Percentiles rank a stretch among this genome's conserved stretches.
These are phyloP conservation scores for Fraxinus velutina DNA, from an alignment of 305 asterid species.

Conservation along the genomic window DNA sequence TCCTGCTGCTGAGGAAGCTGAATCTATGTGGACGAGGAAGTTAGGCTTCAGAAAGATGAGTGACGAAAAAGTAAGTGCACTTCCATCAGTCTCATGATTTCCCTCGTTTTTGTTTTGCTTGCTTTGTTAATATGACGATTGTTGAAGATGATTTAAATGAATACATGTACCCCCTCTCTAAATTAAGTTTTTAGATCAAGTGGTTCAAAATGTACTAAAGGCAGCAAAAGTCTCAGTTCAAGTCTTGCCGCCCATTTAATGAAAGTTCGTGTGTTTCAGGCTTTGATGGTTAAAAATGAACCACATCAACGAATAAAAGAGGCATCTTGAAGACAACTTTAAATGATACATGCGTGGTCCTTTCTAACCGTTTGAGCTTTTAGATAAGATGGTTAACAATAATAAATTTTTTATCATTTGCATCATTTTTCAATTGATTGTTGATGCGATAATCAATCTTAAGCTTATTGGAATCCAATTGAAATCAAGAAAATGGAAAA, in stretches of 20 bases:
- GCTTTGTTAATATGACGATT: neutral
- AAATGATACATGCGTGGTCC: neutral
- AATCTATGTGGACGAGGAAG: conserved; percentile 90
- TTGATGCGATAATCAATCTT: neutral
- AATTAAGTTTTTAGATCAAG: neutral
- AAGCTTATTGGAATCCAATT: neutral
- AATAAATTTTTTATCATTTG: neutral
- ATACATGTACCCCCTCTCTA: neutral
- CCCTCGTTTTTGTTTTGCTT: neutral
- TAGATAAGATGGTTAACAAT: neutral
- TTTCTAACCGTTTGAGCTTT: neutral
- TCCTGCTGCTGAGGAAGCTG: conserved; percentile 99
- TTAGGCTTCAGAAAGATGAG: conserved; percentile 82
- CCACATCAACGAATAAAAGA: neutral
- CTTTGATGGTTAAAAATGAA: neutral
- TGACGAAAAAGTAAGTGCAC: conserved; percentile 66
- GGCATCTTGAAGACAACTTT: neutral
- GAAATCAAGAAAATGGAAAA: neutral
- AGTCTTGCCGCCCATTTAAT: neutral
- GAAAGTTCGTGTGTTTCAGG: neutral
- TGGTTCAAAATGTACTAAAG: neutral
- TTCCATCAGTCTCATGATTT: neutral
- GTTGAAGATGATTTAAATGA: neutral
- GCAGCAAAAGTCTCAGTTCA: neutral
- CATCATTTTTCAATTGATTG: neutral